These are phyloP conservation scores for Suillus americanus DNA, from an alignment of 768 basidiomycete genomes.

Conservation along the genomic window DNA sequence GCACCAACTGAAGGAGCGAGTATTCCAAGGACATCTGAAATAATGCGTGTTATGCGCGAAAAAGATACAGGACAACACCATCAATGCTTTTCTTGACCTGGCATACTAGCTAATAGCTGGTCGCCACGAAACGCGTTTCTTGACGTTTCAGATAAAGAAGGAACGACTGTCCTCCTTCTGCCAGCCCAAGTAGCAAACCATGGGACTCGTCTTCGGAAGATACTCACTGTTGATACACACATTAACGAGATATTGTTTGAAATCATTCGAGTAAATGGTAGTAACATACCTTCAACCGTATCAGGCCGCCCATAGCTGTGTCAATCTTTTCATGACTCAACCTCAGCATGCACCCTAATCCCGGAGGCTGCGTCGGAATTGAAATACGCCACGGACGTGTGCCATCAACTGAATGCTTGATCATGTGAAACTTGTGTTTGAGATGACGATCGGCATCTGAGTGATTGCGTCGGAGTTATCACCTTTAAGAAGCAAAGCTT, in stretches of 20 bases:
- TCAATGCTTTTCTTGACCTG: not conserved
- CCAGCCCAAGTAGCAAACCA: not conserved
- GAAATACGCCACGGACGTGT: not conserved
- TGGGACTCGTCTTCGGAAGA: not conserved
- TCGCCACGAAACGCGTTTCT: not conserved
- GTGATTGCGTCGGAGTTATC: not conserved
- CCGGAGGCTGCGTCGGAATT: not conserved
- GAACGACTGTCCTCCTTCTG: not conserved
- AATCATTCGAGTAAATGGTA: not conserved
- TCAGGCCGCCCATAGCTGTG: not conserved
- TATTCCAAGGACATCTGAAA: not conserved
- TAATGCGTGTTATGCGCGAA: not conserved
- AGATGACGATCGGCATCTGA: not conserved
- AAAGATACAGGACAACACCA: not conserved
- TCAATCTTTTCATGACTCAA: not conserved
- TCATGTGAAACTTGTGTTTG: not conserved
- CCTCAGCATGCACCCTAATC: not conserved
- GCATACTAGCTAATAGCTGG: not conserved
- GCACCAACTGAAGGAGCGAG: not conserved
- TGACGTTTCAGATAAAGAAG: not conserved
- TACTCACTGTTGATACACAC: not conserved
- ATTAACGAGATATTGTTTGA: not conserved
- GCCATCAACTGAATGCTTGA: not conserved
- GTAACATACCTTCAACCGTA: not conserved
- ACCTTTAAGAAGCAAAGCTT: not conserved